Conservation (phyloP, 306 rosid species). For the Medicago arabica region DNA sequence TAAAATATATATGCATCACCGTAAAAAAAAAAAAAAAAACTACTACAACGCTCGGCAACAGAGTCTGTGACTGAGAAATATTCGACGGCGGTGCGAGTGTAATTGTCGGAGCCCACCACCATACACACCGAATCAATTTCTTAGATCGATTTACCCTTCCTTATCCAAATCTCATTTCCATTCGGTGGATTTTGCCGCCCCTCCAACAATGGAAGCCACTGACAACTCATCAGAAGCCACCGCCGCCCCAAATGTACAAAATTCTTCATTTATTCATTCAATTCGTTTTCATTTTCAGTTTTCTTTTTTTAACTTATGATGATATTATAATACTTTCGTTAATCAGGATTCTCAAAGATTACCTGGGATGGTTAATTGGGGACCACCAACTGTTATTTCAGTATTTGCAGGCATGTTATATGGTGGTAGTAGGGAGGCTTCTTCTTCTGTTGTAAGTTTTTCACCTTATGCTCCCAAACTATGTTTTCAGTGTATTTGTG, state of each 20-base stretch:
- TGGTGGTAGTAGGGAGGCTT: conserved; percentile 96
- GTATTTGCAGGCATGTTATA: conserved; percentile 92
- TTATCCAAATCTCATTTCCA: conserved; percentile 3
- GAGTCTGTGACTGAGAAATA: neutral
- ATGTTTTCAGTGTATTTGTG: conserved; percentile 22
- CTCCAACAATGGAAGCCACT: conserved; percentile 52
- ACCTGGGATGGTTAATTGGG: conserved; percentile 86
- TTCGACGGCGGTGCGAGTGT: conserved; percentile 40
- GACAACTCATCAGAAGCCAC: conserved; percentile 53
- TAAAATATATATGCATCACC: no score
- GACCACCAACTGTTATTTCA: conserved; percentile 83
- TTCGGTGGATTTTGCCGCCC: conserved; percentile 27
- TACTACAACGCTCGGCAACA: neutral
- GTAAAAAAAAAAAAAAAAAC: no score
- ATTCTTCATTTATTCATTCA: conserved; percentile 1
- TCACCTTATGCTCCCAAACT: conserved; percentile 31
- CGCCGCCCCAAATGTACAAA: conserved; percentile 41
- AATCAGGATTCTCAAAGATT: conserved; percentile 63
- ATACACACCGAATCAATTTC: conserved; percentile 4
- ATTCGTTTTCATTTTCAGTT: neutral
- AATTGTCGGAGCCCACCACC: neutral
- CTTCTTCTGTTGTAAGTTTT: conserved; percentile 88
- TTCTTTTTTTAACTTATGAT: neutral
- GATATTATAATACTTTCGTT: conserved; percentile 12
- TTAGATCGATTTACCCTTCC: conserved; percentile 4